phyloP scores from a whole-genome alignment of 805 yeast genomes.

The Peterozyma xylosa region DNA sequence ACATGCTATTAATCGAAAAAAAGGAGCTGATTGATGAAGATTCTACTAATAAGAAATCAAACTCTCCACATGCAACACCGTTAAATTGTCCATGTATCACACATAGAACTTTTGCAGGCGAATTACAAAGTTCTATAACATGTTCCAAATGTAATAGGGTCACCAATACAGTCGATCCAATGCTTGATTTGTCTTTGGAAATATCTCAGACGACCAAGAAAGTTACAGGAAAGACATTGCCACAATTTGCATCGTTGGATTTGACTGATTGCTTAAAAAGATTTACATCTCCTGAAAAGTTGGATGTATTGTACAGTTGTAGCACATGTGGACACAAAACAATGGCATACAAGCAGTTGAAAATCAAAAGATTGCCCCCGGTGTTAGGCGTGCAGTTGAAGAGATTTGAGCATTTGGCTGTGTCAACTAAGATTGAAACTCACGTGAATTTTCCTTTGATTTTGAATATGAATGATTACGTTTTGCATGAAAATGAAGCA shows the following conservation, averaged over 20 bases:
- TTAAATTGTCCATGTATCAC: slow-evolving; percentile 64
- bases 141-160: slow-evolving; percentile 63
- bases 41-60: neutral
- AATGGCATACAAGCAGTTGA: slow-evolving; percentile 65
- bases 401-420: slow-evolving; percentile 56
- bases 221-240: slow-evolving; percentile 10
- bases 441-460: slow-evolving; percentile 67
- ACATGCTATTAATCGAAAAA: slow-evolving; percentile 17
- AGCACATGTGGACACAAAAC: slow-evolving; percentile 53
- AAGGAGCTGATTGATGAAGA: slow-evolving; percentile 6
- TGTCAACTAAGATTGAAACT: slow-evolving; percentile 66
- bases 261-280: slow-evolving; percentile 63
- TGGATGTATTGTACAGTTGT: slow-evolving; percentile 73
- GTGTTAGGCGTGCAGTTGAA: slow-evolving; percentile 82
- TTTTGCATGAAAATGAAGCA: slow-evolving; percentile 10
- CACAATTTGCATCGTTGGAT: slow-evolving; percentile 4
- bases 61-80: slow-evolving; percentile 7
- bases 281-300: slow-evolving; percentile 70
- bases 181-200: slow-evolving; percentile 83
- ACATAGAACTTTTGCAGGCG: slow-evolving; percentile 80
- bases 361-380: slow-evolving; percentile 63
- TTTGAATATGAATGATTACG: slow-evolving; percentile 64
- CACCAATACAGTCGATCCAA: slow-evolving; percentile 77
- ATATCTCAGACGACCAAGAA: slow-evolving; percentile 29
- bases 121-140: slow-evolving; percentile 67